Evolutionary conservation across 2,329 filamentous ascomycete species (phyloP), one percentile per base, ranked within the genome.

Genomic region (Diaporthe ilicicola): DNA sequence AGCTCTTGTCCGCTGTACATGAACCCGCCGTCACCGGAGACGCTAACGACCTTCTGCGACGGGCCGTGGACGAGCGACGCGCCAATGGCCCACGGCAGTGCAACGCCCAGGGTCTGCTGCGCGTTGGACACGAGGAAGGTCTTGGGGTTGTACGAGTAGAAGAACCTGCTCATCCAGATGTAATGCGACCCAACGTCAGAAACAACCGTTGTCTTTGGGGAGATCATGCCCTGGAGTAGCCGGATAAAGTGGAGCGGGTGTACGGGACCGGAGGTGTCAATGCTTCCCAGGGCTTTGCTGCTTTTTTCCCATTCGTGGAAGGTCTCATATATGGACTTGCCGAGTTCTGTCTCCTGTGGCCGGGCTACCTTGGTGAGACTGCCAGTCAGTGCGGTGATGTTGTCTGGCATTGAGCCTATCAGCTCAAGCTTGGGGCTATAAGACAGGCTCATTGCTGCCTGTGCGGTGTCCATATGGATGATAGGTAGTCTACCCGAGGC

Each of bases 61-160:
- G 82, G 82, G 4, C 78, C 75, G 73, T 85, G 84, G 0, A 78
- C 76, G 0, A 86, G 77, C 0, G 82, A 84, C 0, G 84, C 81
- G 15, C 82, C 83, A 56, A 86, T 86, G 7, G 84, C 84, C 83
- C 84, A 85, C 0, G 83, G 84, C 15, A 85, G 78, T 4, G 82
- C 84, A 2, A 86, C 82, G 48, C 84, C 84, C 1, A 86, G 80
- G 0, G 84, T 86, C 76, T 86, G 84, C 76, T 86, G 84, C 2
- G 84, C 84, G 73, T 86, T 84, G 59, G 82, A 84, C 66, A 83
- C 84, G 17, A 86, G 80, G 34, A 86, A 81, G 0, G 79, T 80
- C 19, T 82, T 82, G 4, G 84, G 84, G 50, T 80, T 71, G 76
- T 84, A 85, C 3, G 81, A 79, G 74, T 81, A 82, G 78, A 84